Conservation (phyloP, 208 protist genomes). For the Jaenimonas drosophilae region DNA sequence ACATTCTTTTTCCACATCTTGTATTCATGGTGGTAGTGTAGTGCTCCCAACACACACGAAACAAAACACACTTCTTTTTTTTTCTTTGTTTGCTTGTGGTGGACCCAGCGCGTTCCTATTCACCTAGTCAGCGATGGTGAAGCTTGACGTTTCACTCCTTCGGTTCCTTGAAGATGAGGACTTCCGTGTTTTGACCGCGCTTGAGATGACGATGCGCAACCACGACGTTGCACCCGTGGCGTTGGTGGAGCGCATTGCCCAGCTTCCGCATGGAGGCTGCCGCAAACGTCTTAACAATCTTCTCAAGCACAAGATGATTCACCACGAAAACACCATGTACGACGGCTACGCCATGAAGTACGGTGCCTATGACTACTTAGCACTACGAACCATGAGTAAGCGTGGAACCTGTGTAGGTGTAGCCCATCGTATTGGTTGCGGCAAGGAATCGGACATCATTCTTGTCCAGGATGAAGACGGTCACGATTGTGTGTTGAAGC, state of each 20-base stretch:
- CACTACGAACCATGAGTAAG: slow-evolving; percentile 92
- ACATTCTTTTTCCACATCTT: slow-evolving; percentile 5
- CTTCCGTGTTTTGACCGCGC: slow-evolving; percentile 83
- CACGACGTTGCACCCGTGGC: slow-evolving; percentile 95
- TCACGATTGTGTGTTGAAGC: slow-evolving; percentile 87
- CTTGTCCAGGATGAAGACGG: slow-evolving; percentile 79
- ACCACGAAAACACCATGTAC: slow-evolving; percentile 92
- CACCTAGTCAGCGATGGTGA: slow-evolving; percentile 60
- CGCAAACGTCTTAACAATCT: slow-evolving; percentile 86
- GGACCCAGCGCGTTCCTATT: slow-evolving; percentile 2
- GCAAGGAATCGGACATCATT: slow-evolving; percentile 99
- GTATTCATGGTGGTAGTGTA: slow-evolving; percentile 1
- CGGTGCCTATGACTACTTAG: slow-evolving; percentile 98
- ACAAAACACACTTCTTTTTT: slow-evolving; percentile 7
- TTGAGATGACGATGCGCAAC: slow-evolving; percentile 99
- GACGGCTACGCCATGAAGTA: slow-evolving; percentile 98
- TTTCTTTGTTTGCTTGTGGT: slow-evolving; percentile 7
- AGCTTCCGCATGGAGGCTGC: slow-evolving; percentile 90
- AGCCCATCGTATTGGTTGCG: slow-evolving; percentile 97
- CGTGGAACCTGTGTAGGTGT: slow-evolving; percentile 86
- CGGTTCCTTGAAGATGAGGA: slow-evolving; percentile 87
- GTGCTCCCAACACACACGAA: not conserved
- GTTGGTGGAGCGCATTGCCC: slow-evolving; percentile 93
- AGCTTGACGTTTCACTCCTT: slow-evolving; percentile 79
- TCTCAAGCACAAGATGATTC: slow-evolving; percentile 92